Evolutionary conservation across 1,284 basidiomycete genomes (phyloP), one percentile per base, ranked within the genome.

Genomic region (Schizophyllum commune): DNA sequence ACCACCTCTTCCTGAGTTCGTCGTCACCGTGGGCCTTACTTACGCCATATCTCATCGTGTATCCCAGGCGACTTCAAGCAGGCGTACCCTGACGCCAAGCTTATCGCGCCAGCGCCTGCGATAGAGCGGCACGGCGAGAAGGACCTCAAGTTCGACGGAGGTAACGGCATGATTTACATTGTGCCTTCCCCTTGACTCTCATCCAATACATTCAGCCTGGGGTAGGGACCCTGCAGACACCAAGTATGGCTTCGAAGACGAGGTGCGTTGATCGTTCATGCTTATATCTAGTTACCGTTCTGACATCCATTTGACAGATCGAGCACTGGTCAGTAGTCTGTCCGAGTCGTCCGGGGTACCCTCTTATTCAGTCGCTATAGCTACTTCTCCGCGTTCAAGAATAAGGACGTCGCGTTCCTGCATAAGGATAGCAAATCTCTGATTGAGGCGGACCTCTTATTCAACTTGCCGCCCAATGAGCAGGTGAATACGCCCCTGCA

Each of bases 391-490:
- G 90, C 92, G 0, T 88, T 90, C 73, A 78, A 77, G 66, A 96
- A 94, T 72, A 87, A 93, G 71, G 96, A 98, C 65, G 84, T 97
- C 17, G 92, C 92, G 0, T 97, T 96, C 72, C 83, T 91, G 64
- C 96, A 98, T 70, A 75, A 79, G 15, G 81, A 85, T 0, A 89
- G 86, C 15, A 91, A 87, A 70, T 88, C 90, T 0, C 76, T 98
- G 60, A 83, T 98, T 61, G 79, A 91, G 70, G 96, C 92, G 0
- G 96, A 99, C 72, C 77, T 98, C 55, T 72, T 98, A 4, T 88
- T 96, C 79, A 98, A 98, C 74, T 77, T 98, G 5, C 95, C 95
- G 0, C 80, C 84, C 4, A 87, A 74, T 0, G 96, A 98, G 73
- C 95, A 98, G 77, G 91, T 89, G 65, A 27, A 73, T 68, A 22